phyloP scores from a whole-genome alignment of 352 stramenopile species.

The Aphanomyces euteiches region DNA sequence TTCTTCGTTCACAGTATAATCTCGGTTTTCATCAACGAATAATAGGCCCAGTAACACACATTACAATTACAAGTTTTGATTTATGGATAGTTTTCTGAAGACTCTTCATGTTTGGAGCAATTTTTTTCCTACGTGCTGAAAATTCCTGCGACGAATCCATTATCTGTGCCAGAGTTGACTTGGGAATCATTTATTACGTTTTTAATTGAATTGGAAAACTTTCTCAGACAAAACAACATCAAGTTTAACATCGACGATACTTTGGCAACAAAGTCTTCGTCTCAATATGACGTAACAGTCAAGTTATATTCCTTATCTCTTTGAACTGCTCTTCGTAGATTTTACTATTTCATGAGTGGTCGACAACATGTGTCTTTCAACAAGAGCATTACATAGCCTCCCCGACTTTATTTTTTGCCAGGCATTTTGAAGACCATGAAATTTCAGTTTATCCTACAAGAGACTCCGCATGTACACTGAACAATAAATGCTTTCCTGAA shows the following conservation, averaged over 20 bases:
- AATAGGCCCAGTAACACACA: slow-evolving; percentile 31
- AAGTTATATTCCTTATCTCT: too few species aligned
- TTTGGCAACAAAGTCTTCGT: too few species aligned
- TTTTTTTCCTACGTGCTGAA: slow-evolving; percentile 32
- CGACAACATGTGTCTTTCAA: neutral
- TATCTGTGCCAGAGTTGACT: neutral
- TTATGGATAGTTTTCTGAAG: slow-evolving; percentile 18
- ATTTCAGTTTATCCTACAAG: neutral
- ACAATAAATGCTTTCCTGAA: neutral
- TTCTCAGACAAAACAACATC: neutral
- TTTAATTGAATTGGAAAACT: neutral
- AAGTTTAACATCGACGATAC: neutral
- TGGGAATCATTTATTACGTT: neutral
- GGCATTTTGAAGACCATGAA: slow-evolving; percentile 24
- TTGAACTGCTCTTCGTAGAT: too few species aligned
- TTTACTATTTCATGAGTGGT: too few species aligned
- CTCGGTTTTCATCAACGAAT: slow-evolving; percentile 61
- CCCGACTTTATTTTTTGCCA: slow-evolving; percentile 7
- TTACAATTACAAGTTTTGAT: slow-evolving; percentile 5
- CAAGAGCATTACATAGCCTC: neutral
- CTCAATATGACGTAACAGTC: too few species aligned
- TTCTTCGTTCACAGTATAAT: slow-evolving; percentile 57
- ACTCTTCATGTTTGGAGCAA: slow-evolving; percentile 30
- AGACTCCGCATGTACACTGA: too few species aligned
- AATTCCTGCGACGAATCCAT: neutral